Evolutionary conservation across 306 rosid species (phyloP).

Genomic region (Dryas alaskensis): DNA sequence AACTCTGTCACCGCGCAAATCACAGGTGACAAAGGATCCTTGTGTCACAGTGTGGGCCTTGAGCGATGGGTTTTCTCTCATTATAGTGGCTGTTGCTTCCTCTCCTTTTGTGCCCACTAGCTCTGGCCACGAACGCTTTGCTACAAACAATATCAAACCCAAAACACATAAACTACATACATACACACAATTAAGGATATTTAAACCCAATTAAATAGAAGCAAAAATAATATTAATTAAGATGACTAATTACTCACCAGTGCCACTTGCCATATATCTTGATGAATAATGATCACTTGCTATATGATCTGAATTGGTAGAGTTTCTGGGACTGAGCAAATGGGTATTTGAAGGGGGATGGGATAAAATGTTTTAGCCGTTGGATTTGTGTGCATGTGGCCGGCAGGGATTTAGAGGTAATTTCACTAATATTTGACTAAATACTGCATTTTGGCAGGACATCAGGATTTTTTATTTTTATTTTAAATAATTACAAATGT

Average conservation of each 20-base stretch:
- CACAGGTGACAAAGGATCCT: constrained; percentile 25
- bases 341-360: not conserved
- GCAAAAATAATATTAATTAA: not conserved
- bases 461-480: too few species aligned
- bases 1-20: constrained; percentile 48
- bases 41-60: constrained; percentile 29
- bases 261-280: not conserved
- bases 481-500: too few species aligned
- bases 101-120: constrained; percentile 41
- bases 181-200: not conserved
- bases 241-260: not conserved
- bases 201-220: not conserved
- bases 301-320: not conserved
- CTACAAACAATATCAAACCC: not conserved
- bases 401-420: not conserved
- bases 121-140: constrained; percentile 48
- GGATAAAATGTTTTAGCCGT: not conserved
- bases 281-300: not conserved
- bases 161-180: not conserved
- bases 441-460: too few species aligned
- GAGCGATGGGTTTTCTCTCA: constrained; percentile 39
- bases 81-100: constrained; percentile 35
- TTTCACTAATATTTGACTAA: too few species aligned
- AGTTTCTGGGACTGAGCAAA: not conserved
- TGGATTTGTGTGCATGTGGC: not conserved